Percentiles rank a stretch among this genome's conserved stretches.
Evolutionary conservation across 2,329 filamentous ascomycete species (phyloP).

Genomic region (Fusarium siculi): DNA sequence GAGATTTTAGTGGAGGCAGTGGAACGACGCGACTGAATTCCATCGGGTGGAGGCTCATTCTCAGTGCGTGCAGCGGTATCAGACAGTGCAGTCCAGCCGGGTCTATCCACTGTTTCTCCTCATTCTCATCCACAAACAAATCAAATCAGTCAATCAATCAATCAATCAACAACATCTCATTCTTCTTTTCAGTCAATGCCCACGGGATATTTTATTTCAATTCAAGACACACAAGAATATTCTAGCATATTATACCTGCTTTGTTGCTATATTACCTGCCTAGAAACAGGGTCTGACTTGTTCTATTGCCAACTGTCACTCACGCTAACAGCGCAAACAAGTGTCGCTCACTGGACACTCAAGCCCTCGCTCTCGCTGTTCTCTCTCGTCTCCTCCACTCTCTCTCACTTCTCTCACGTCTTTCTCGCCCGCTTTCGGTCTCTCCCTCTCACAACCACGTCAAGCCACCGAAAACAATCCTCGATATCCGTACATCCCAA

Average conservation of each 20-base stretch:
- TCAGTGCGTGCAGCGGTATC: constrained; percentile 13
- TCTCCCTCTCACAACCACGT: constrained; percentile 34
- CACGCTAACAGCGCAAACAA: constrained; percentile 27
- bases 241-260: not conserved
- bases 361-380: not conserved
- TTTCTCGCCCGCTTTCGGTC: constrained; percentile 32
- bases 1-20: constrained; percentile 21
- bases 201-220: not conserved
- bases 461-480: constrained; percentile 38
- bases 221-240: not conserved
- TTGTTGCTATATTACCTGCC: not conserved
- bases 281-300: constrained; percentile 3
- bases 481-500: constrained; percentile 5
- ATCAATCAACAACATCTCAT: not conserved
- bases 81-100: constrained; percentile 11
- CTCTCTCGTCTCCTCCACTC: not conserved
- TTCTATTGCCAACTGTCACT: constrained; percentile 32
- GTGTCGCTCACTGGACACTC: constrained; percentile 18
- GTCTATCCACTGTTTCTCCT: constrained; percentile 6
- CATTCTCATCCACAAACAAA: constrained; percentile 15
- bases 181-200: not conserved
- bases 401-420: not conserved
- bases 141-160: not conserved
- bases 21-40: not conserved
- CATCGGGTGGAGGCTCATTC: constrained; percentile 11